Evolutionary conservation across 805 yeast species (phyloP).

Genomic region (Candida qinlingensis): DNA sequence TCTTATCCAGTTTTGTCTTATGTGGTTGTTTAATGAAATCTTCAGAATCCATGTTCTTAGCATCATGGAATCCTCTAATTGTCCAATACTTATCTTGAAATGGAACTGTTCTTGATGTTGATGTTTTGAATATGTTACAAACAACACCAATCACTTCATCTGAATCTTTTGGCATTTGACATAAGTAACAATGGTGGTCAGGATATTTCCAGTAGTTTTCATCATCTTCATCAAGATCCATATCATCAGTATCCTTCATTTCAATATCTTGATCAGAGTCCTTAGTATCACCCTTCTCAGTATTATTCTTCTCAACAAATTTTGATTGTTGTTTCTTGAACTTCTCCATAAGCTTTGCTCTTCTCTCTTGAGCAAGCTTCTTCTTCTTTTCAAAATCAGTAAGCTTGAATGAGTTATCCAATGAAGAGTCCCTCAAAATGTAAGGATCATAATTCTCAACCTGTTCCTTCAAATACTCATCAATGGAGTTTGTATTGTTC

Average conservation of each 20-base stretch:
- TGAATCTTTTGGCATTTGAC: slow-evolving; percentile 68
- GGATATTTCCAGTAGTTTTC: slow-evolving; percentile 55
- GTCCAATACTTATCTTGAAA: slow-evolving; percentile 61
- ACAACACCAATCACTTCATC: slow-evolving; percentile 74
- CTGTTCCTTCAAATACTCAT: slow-evolving; percentile 29
- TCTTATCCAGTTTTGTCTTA: slow-evolving; percentile 29
- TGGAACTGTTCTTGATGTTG: slow-evolving; percentile 62
- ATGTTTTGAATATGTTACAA: slow-evolving; percentile 51
- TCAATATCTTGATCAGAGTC: slow-evolving; percentile 28
- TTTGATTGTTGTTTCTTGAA: slow-evolving; percentile 73
- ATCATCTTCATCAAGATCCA: slow-evolving; percentile 15
- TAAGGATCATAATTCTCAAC: slow-evolving; percentile 30
- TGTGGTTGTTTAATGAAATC: slow-evolving; percentile 5
- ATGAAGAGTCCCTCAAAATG: slow-evolving; percentile 7
- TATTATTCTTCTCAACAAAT: slow-evolving; percentile 54
- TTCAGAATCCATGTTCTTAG: slow-evolving; percentile 12
- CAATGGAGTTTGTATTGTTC: slow-evolving; percentile 26
- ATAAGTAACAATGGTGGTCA: slow-evolving; percentile 68
- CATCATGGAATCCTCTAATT: slow-evolving; percentile 52
- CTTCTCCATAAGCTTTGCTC: slow-evolving; percentile 66
- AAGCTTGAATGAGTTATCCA: slow-evolving; percentile 3
- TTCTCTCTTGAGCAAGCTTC: slow-evolving; percentile 62
- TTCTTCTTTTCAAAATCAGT: slow-evolving; percentile 55
- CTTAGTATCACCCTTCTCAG: slow-evolving; percentile 16
- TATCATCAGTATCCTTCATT: slow-evolving; percentile 33